phyloP scores from a whole-genome alignment of 108 stramenopile species.

The Cyclotella atomus region DNA sequence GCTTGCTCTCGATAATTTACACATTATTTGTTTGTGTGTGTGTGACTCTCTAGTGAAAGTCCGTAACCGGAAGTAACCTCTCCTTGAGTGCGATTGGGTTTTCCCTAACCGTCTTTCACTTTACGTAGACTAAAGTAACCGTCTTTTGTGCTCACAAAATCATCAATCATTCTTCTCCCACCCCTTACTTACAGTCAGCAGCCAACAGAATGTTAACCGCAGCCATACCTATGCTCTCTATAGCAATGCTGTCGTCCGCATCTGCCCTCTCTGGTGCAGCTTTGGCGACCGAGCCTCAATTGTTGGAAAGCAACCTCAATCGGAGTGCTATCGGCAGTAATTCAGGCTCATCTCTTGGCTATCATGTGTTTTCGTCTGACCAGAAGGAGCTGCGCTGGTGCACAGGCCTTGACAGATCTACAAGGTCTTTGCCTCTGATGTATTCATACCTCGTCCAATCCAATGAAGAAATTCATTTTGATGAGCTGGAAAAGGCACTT shows the following conservation, averaged over 20 bases:
- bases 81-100: neutral
- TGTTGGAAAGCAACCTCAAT: neutral
- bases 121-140: neutral
- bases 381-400: slow-evolving; percentile 1
- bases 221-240: no score
- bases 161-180: no score
- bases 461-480: neutral
- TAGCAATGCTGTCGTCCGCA: no score
- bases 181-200: no score
- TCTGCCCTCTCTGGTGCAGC: neutral
- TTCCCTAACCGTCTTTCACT: no score
- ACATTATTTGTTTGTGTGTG: no score
- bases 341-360: neutral
- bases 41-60: no score
- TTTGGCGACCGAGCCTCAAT: neutral
- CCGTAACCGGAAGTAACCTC: neutral
- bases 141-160: neutral
- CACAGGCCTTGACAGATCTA: neutral
- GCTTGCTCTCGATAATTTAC: no score
- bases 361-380: neutral
- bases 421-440: neutral
- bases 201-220: no score
- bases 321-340: neutral
- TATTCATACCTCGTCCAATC: slow-evolving; percentile 4
- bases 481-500: neutral